Evolutionary conservation across 306 rosid genomes (phyloP), one percentile per base, ranked within the genome.

Genomic region (Sicyos baderoa): DNA sequence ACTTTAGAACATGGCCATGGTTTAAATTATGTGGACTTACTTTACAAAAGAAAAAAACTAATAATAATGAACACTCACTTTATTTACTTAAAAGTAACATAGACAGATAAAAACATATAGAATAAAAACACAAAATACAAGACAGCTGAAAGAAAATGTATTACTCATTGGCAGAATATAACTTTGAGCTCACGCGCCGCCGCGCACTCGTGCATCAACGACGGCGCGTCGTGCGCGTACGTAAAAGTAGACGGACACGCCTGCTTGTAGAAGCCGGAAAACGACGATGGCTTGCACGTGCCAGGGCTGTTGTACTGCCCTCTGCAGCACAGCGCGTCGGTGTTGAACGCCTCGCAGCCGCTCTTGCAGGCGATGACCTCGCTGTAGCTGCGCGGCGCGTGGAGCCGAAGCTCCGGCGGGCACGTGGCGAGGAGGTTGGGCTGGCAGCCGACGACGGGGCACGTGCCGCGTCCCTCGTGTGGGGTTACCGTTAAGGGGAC

Each of bases 111-210:
- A 37, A 37, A 37, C 44, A 1, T 7, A 37, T 35, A 35, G 40
- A 35, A 35, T 35, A 3, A 35, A 35, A 35, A 35, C 40, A 35
- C 40, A 35, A 35, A 35, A 35, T 6, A 4, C 40, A 35, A 35
- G 40, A 35, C 40, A 35, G 40, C 40, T 3, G 0, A 0, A 35
- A 35, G 40, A 6, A 35, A 6, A 35, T 35, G 40, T 35, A 35
- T 37, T 7, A 5, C 9, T 35, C 69, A 90, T 50, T 88, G 99
- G 74, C 99, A 93, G 73, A 93, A 93, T 69, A 93, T 93, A 67
- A 93, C 84, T 85, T 93, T 90, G 12, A 93, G 89, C 83, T 93
- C 99, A 2, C 86, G 88, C 0, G 97, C 97, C 9, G 96, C 85
- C 5, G 99, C 87, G 71, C 99, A 93, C 81, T 90, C 79, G 54